Conservation (phyloP, 768 basidiomycete species). For the Boletus sp. region DNA sequence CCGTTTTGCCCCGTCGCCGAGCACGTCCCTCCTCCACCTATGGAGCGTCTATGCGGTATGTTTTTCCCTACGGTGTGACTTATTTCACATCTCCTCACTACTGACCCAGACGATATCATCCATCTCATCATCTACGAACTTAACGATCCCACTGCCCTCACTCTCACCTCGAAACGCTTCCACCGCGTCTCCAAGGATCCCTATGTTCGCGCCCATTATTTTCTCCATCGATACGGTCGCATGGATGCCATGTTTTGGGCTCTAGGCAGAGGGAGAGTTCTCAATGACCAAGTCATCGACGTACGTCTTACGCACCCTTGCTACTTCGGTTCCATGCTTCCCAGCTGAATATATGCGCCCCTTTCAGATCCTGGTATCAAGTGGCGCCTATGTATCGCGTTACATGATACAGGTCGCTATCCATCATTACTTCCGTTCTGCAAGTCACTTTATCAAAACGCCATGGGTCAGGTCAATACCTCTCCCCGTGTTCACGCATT, state of each 20-base stretch:
- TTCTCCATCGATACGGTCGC: conserved; percentile 68
- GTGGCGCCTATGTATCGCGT: conserved; percentile 75
- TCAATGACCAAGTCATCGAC: conserved; percentile 66
- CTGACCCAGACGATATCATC: conserved; percentile 55
- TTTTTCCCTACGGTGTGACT: conserved; percentile 18
- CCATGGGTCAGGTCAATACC: conserved; percentile 69
- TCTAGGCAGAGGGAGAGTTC: conserved; percentile 65
- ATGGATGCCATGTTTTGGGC: conserved; percentile 73
- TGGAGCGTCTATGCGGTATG: conserved; percentile 71
- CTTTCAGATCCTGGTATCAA: conserved; percentile 64
- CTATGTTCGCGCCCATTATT: conserved; percentile 76
- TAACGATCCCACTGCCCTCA: conserved; percentile 59
- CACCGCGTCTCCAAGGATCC: conserved; percentile 65
- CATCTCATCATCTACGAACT: conserved; percentile 74
- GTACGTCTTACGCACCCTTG: conserved; percentile 40
- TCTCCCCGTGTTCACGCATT: conserved; percentile 59
- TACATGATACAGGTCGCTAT: conserved; percentile 77
- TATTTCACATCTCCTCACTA: conserved; percentile 9
- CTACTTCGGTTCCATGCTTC: conserved; percentile 19
- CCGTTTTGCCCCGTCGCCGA: background rate
- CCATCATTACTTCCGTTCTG: conserved; percentile 75
- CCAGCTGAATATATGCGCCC: conserved; percentile 28
- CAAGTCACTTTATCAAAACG: conserved; percentile 72
- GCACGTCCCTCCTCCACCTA: conserved; percentile 25
- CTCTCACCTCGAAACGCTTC: conserved; percentile 56